These are phyloP conservation scores for Caloboletus firmus DNA, from an alignment of 1,284 basidiomycete genomes.

Conservation along the genomic window DNA sequence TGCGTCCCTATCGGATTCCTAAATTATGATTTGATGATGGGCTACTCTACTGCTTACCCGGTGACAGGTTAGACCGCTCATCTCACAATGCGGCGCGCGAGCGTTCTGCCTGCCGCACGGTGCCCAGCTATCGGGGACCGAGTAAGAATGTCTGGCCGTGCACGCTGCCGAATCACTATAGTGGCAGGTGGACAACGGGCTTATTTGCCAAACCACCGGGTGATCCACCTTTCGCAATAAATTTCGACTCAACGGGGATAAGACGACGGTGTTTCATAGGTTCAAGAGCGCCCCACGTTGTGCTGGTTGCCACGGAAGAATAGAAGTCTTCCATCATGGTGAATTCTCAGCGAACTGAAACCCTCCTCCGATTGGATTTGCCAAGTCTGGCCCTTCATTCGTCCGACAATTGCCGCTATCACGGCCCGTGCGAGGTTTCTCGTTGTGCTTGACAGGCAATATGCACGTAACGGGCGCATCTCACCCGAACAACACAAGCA, in stretches of 20 bases:
- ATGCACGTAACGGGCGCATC: constrained; percentile 11
- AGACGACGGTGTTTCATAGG: constrained; percentile 27
- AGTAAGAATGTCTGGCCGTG: constrained; percentile 13
- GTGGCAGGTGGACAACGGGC: background rate
- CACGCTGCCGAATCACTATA: background rate
- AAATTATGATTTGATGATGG: constrained; percentile 26
- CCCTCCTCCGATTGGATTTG: constrained; percentile 14
- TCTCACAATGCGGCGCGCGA: constrained; percentile 13
- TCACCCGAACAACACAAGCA: constrained; percentile 9
- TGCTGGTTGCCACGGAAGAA: constrained; percentile 37
- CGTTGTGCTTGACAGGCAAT: constrained; percentile 7
- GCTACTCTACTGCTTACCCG: constrained; percentile 16
- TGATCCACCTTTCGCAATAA: background rate
- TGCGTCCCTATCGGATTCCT: constrained; percentile 35
- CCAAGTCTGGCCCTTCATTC: constrained; percentile 12
- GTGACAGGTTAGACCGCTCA: constrained; percentile 27
- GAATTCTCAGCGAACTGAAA: constrained; percentile 26
- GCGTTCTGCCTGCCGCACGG: background rate
- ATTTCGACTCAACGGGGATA: too few species aligned
- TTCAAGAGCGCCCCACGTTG: constrained; percentile 27
- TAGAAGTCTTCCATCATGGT: constrained; percentile 33
- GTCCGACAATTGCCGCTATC: constrained; percentile 23
- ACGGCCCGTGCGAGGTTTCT: background rate
- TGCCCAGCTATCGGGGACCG: constrained; percentile 18
- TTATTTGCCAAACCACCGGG: background rate